These are phyloP conservation scores for Metschnikowia kofuensis DNA, from an alignment of 805 yeast species.

Conservation along the genomic window DNA sequence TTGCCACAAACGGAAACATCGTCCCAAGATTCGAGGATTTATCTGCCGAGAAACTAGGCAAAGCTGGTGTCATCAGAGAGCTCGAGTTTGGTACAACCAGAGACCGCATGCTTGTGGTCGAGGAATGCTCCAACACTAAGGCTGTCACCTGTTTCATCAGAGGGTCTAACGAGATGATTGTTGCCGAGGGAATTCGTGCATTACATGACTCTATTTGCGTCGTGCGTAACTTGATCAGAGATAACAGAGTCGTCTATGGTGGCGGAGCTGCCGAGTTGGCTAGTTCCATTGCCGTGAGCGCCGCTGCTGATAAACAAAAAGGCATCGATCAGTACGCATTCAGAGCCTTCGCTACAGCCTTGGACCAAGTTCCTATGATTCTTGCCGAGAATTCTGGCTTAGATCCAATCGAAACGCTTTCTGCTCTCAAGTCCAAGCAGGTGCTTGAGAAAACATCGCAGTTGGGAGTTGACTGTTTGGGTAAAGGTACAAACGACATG, in stretches of 20 bases:
- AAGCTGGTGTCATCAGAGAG: constrained; percentile 82
- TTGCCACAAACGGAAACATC: constrained; percentile 95
- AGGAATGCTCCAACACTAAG: constrained; percentile 79
- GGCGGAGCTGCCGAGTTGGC: constrained; percentile 99
- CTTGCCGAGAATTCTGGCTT: constrained; percentile 96
- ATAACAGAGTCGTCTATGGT: constrained; percentile 94
- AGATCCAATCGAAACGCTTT: constrained; percentile 87
- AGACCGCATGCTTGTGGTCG: constrained; percentile 93
- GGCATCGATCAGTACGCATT: constrained; percentile 98
- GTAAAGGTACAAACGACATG: constrained; percentile 88
- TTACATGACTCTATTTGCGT: constrained; percentile 96
- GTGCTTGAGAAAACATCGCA: constrained; percentile 65
- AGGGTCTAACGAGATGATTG: constrained; percentile 97
- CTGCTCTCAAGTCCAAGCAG: constrained; percentile 81
- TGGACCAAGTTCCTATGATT: constrained; percentile 90
- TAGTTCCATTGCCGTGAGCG: constrained; percentile 85
- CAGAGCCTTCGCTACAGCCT: constrained; percentile 88
- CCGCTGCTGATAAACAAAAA: constrained; percentile 86
- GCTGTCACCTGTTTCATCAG: constrained; percentile 92
- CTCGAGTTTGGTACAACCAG: constrained; percentile 94
- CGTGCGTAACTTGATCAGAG: constrained; percentile 90
- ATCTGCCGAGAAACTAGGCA: constrained; percentile 75
- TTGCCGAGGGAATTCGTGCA: constrained; percentile 95
- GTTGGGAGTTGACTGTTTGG: constrained; percentile 93
- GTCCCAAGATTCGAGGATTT: constrained; percentile 97